Base-by-base conservation (phyloP, 1,284 basidiomycete species). In the Melanopsichium pennsylvanicum region DNA sequence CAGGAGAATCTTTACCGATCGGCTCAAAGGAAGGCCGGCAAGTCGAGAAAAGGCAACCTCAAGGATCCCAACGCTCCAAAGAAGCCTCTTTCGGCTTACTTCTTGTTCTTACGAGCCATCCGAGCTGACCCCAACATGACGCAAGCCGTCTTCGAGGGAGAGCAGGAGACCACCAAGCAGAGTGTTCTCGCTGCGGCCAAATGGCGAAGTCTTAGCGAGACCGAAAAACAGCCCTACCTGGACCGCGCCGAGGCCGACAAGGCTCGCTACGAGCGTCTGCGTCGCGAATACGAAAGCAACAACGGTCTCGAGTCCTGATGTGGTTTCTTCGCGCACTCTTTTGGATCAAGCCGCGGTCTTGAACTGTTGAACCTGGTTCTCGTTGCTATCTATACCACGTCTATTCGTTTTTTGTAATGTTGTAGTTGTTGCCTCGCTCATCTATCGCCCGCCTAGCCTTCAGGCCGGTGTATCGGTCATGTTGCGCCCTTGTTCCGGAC, bases 31-130 rank as follows among this genome's bases (percentile, higher is more conserved):
- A 93, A 92, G 83, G 90, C 92, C 16, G 94, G 93, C 76, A 93
- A 93, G 83, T 93, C 90, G 45, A 86, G 92, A 72, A 92, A 90
- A 85, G 90, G 90, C 64, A 96, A 97, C 82, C 89, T 97, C 82
- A 95, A 95, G 84, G 93, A 97, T 80, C 93, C 93, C 23, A 94
- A 96, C 78, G 93, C 92, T 16, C 93, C 93, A 9, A 94, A 94
- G 87, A 95, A 95, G 82, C 93, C 93, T 3, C 86, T 96, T 25
- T 90, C 88, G 74, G 93, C 93, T 3, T 97, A 96, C 81, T 96
- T 96, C 75, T 90, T 95, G 87, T 97, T 94, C 84, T 83, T 96
- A 64, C 91, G 93, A 81, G 71, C 75, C 6, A 74, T 80, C 51
- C 75, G 78, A 19, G 72, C 73, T 23, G 67, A 78, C 39, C 68